Percentiles rank a stretch among this genome's conserved stretches.
Evolutionary conservation across 2,329 filamentous ascomycete species (phyloP).

Genomic region (Metarhizium guizhouense): DNA sequence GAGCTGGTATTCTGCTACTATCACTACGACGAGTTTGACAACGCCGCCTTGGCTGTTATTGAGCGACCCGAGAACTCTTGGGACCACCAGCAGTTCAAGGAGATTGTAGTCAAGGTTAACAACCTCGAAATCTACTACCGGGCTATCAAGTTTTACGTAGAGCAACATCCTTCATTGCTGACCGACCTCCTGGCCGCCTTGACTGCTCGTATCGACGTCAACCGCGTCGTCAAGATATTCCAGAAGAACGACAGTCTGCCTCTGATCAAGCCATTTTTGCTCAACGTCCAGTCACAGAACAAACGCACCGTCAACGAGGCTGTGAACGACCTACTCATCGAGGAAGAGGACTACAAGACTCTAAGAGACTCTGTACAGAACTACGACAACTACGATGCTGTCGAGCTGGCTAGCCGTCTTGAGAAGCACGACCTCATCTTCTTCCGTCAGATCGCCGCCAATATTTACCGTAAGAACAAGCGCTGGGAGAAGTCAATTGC

Average conservation of each 20-base stretch:
- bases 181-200: slow-evolving; percentile 92
- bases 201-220: slow-evolving; percentile 92
- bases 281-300: slow-evolving; percentile 94
- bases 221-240: slow-evolving; percentile 98
- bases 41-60: slow-evolving; percentile 94
- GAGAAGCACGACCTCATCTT: slow-evolving; percentile 98
- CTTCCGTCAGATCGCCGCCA: slow-evolving; percentile 97
- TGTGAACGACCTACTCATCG: slow-evolving; percentile 94
- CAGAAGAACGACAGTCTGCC: slow-evolving; percentile 97
- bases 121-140: slow-evolving; percentile 99
- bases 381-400: slow-evolving; percentile 97
- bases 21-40: slow-evolving; percentile 98
- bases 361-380: slow-evolving; percentile 95
- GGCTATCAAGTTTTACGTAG: slow-evolving; percentile 90
- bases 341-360: slow-evolving; percentile 99
- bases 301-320: slow-evolving; percentile 97
- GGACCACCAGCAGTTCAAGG: slow-evolving; percentile 99
- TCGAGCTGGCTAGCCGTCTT: slow-evolving; percentile 81
- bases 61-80: slow-evolving; percentile 94
- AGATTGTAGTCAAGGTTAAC: slow-evolving; percentile 93
- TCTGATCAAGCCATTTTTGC: slow-evolving; percentile 95
- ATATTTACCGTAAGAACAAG: slow-evolving; percentile 99
- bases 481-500: slow-evolving; percentile 98
- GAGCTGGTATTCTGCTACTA: slow-evolving; percentile 97
- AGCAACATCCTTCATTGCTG: slow-evolving; percentile 89